Evolutionary conservation across 345 rosid species (phyloP).

Genomic region (Acer yangbiense): DNA sequence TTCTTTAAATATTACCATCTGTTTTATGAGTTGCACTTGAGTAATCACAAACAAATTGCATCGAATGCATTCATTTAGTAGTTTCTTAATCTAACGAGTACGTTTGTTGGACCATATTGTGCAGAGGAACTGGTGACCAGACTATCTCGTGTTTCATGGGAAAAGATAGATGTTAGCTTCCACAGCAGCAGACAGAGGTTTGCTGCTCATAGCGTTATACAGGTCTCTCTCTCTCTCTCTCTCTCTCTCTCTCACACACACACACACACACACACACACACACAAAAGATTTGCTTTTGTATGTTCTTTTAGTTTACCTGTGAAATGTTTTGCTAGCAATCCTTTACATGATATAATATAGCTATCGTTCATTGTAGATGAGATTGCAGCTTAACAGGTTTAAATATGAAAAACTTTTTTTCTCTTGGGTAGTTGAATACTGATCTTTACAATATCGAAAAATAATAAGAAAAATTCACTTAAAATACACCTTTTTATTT

Average conservation of each 20-base stretch:
- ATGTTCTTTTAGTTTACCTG: no score
- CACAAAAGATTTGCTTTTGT: no score
- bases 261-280: background rate
- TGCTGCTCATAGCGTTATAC: slow-evolving; percentile 96
- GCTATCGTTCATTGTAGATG: no score
- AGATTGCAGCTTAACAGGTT: no score
- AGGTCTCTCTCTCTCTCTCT: slow-evolving; percentile 51
- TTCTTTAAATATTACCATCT: background rate
- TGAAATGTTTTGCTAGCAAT: no score
- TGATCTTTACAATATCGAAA: background rate
- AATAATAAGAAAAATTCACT: background rate
- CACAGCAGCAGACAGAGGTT: slow-evolving; percentile 76
- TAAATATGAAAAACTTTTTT: no score
- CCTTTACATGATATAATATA: no score
- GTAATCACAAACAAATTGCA: background rate
- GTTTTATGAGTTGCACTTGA: background rate
- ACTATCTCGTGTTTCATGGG: slow-evolving; percentile 89
- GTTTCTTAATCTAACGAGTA: background rate
- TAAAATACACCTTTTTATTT: background rate
- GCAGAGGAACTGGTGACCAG: slow-evolving; percentile 84
- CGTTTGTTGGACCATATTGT: slow-evolving; percentile 18
- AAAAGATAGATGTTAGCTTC: slow-evolving; percentile 93
- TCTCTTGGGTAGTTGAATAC: no score
- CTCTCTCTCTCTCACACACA: background rate
- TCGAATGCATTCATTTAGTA: background rate